These are phyloP conservation scores for Hanseniaspora uvarum DNA, from an alignment of 1,139 yeast genomes.

Conservation along the genomic window DNA sequence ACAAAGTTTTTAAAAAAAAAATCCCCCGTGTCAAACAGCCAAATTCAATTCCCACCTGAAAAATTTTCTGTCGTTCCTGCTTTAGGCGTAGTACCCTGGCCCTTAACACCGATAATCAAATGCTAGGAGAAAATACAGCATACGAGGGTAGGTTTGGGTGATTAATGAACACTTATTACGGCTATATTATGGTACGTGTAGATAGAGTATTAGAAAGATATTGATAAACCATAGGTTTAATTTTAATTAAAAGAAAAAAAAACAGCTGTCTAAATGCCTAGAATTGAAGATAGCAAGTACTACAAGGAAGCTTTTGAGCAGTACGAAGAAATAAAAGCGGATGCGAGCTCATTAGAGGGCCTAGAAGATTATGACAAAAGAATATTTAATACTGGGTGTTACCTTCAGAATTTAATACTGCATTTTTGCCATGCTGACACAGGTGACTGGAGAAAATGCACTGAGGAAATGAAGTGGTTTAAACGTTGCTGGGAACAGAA, in stretches of 20 bases:
- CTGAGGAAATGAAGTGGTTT: constrained; percentile 39
- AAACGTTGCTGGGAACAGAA: constrained; percentile 27
- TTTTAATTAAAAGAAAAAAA: too few species aligned
- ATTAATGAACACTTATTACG: too few species aligned
- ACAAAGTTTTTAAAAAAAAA: not conserved
- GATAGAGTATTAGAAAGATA: too few species aligned
- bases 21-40: not conserved
- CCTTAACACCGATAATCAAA: not conserved
- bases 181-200: too few species aligned
- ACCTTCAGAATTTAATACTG: constrained; percentile 46
- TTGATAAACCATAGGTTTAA: not conserved
- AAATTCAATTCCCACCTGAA: not conserved
- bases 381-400: constrained; percentile 62
- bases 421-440: constrained; percentile 72
- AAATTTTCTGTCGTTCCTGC: not conserved
- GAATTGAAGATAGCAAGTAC: constrained; percentile 22
- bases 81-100: too few species aligned
- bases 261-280: too few species aligned
- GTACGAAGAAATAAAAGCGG: constrained; percentile 25
- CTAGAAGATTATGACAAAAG: constrained; percentile 48
- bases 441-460: constrained; percentile 68
- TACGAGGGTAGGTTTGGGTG: too few species aligned
- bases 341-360: constrained; percentile 20
- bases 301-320: constrained; percentile 29
- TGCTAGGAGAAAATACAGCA: too few species aligned